These are phyloP conservation scores for Colletotrichum costaricense DNA, from an alignment of 2,329 filamentous ascomycete species.

Conservation along the genomic window DNA sequence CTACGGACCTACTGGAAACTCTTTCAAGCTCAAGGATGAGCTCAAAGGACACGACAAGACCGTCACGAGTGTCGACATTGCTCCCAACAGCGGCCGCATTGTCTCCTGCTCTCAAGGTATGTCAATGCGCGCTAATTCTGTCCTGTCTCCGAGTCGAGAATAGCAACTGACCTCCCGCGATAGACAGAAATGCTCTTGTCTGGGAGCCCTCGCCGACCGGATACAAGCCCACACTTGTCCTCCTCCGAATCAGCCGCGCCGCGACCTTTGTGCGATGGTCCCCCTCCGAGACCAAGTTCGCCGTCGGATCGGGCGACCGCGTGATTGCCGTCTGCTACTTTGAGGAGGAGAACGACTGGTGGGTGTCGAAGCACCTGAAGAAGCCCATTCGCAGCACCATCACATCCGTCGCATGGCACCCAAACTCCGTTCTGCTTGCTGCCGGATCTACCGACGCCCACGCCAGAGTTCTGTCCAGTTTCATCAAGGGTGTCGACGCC, in stretches of 20 bases:
- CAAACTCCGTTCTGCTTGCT: constrained; percentile 94
- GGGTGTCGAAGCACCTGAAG: constrained; percentile 99
- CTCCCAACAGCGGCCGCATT: constrained; percentile 88
- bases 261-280: constrained; percentile 98
- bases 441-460: constrained; percentile 98
- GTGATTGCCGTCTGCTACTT: constrained; percentile 99
- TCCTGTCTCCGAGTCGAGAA: background rate
- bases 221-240: constrained; percentile 96
- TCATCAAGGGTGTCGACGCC: constrained; percentile 93
- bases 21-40: constrained; percentile 89
- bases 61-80: constrained; percentile 96
- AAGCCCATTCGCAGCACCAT: constrained; percentile 98
- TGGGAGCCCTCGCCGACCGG: constrained; percentile 94
- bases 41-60: constrained; percentile 97
- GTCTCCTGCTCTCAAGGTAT: constrained; percentile 96
- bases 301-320: constrained; percentile 93
- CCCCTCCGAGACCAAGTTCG: constrained; percentile 96
- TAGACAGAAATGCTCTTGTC: constrained; percentile 96
- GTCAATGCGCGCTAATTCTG: constrained; percentile 36
- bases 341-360: constrained; percentile 99
- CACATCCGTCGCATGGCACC: constrained; percentile 95
- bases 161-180: constrained; percentile 2
- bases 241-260: constrained; percentile 95
- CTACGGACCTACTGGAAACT: constrained; percentile 78
- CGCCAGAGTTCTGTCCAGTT: constrained; percentile 92